Evolutionary conservation across 2,329 filamentous ascomycete species (phyloP).

Genomic region (Didymella lethalis): DNA sequence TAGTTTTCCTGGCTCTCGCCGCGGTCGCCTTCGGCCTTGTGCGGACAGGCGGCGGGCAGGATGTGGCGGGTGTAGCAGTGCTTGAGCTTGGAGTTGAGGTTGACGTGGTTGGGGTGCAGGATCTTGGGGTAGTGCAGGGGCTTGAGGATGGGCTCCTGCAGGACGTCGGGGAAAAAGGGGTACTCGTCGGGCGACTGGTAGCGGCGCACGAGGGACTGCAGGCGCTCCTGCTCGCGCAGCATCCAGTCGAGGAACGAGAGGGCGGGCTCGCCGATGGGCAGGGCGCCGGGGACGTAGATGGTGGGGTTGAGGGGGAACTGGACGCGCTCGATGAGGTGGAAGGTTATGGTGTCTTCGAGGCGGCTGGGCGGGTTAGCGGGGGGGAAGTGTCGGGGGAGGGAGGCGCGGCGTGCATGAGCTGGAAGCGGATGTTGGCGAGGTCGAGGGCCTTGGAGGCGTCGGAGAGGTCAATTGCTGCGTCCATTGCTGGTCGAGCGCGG

Average conservation of each 20-base stretch:
- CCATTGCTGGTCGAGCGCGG: slow-evolving; percentile 67
- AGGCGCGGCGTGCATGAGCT: slow-evolving; percentile 73
- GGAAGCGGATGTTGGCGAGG: slow-evolving; percentile 88
- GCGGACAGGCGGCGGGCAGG: slow-evolving; percentile 81
- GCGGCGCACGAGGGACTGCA: slow-evolving; percentile 92
- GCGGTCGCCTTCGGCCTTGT: slow-evolving; percentile 78
- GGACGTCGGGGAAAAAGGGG: slow-evolving; percentile 87
- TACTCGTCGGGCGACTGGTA: slow-evolving; percentile 98
- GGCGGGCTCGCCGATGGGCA: slow-evolving; percentile 74
- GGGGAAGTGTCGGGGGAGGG: neutral
- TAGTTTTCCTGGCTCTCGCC: slow-evolving; percentile 94
- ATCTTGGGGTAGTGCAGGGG: slow-evolving; percentile 88
- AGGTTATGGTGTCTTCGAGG: slow-evolving; percentile 96
- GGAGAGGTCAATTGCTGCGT: slow-evolving; percentile 85
- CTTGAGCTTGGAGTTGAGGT: slow-evolving; percentile 89
- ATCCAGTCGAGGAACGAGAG: slow-evolving; percentile 95
- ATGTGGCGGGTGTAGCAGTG: slow-evolving; percentile 82
- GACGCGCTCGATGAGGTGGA: slow-evolving; percentile 95
- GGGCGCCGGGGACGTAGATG: slow-evolving; percentile 83
- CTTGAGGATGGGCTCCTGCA: slow-evolving; percentile 83
- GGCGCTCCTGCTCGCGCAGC: slow-evolving; percentile 83
- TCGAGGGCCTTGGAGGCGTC: slow-evolving; percentile 87
- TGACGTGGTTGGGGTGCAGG: slow-evolving; percentile 86
- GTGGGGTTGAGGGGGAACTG: slow-evolving; percentile 92
- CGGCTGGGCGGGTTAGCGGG: slow-evolving; percentile 66